Percentiles rank a stretch among this genome's conserved stretches.
phyloP scores from a whole-genome alignment of 768 basidiomycete genomes.

The Dendrothele bispora region DNA sequence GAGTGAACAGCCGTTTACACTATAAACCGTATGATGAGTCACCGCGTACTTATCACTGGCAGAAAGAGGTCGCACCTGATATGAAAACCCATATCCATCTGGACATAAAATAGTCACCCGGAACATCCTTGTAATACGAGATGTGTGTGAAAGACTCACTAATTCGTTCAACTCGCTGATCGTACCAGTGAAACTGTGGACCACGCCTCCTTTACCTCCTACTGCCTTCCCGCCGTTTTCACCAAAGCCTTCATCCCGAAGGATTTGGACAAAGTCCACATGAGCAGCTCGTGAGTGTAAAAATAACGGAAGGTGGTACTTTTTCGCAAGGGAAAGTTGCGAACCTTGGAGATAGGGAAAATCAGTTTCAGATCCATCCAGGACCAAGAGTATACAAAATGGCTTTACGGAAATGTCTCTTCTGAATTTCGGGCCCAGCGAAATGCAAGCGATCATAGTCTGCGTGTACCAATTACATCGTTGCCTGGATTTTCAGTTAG shows the following conservation, averaged over 20 bases:
- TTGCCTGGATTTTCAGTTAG: background rate
- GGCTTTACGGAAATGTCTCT: constrained; percentile 67
- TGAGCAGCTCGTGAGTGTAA: constrained; percentile 82
- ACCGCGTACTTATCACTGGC: background rate
- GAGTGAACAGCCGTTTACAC: constrained; percentile 75
- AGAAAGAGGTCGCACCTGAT: constrained; percentile 40
- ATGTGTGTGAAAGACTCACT: constrained; percentile 37
- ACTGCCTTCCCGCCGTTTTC: constrained; percentile 50
- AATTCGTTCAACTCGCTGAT: constrained; percentile 62
- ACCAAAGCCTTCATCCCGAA: constrained; percentile 66
- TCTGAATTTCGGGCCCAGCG: constrained; percentile 58
- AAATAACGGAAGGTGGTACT: constrained; percentile 74
- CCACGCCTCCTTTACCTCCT: constrained; percentile 72
- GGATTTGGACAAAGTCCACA: constrained; percentile 61
- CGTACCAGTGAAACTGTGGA: constrained; percentile 81
- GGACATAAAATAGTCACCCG: background rate
- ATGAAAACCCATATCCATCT: constrained; percentile 77
- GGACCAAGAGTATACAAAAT: constrained; percentile 20
- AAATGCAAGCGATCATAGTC: constrained; percentile 80
- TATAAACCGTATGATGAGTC: constrained; percentile 25
- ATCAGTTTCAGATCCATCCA: background rate
- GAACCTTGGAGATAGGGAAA: constrained; percentile 29
- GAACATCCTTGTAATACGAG: background rate
- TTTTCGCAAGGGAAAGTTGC: constrained; percentile 67
- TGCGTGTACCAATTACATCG: constrained; percentile 22